These are phyloP conservation scores for Neohortaea acidophila DNA, from an alignment of 495 filamentous ascomycete species.

Conservation along the genomic window DNA sequence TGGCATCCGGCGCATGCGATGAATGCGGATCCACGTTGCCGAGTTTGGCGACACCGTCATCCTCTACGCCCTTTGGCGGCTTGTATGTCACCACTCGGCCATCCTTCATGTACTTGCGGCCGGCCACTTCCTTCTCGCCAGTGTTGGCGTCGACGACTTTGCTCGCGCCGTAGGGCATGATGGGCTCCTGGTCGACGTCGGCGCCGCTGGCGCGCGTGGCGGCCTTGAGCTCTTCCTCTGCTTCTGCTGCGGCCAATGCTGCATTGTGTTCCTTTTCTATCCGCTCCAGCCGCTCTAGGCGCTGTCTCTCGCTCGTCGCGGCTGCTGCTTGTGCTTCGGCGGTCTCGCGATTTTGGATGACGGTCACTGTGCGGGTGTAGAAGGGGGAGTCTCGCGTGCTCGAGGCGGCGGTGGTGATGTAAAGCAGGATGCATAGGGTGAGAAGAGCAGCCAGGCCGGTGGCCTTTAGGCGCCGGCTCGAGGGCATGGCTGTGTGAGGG, in stretches of 20 bases:
- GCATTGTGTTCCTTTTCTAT: conserved; percentile 15
- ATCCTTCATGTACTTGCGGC: conserved; percentile 45
- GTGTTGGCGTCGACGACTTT: no score
- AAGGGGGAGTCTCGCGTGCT: conserved; percentile 35
- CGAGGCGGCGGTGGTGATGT: conserved; percentile 36
- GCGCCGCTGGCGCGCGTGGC: not conserved
- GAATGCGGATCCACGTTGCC: conserved; percentile 14
- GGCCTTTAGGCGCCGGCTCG: conserved; percentile 49
- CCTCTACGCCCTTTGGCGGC: conserved; percentile 17
- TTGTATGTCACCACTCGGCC: conserved; percentile 21
- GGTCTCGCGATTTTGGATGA: conserved; percentile 26
- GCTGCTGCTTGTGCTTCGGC: conserved; percentile 22
- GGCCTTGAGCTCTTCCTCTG: not conserved
- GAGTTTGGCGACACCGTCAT: conserved; percentile 24
- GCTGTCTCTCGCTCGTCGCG: conserved; percentile 22
- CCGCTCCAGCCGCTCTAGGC: conserved; percentile 10
- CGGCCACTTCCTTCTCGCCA: conserved; percentile 47
- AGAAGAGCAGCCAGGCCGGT: conserved; percentile 42
- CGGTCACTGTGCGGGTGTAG: conserved; percentile 40
- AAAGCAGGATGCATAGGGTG: conserved; percentile 43
- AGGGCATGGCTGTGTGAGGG: conserved; percentile 55
- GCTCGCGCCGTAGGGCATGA: not conserved
- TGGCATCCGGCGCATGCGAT: conserved; percentile 11
- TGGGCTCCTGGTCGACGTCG: conserved; percentile 4
- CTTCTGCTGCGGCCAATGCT: conserved; percentile 7